These are phyloP conservation scores for Dacryopinax spathularia DNA, from an alignment of 768 basidiomycete genomes.

Conservation along the genomic window DNA sequence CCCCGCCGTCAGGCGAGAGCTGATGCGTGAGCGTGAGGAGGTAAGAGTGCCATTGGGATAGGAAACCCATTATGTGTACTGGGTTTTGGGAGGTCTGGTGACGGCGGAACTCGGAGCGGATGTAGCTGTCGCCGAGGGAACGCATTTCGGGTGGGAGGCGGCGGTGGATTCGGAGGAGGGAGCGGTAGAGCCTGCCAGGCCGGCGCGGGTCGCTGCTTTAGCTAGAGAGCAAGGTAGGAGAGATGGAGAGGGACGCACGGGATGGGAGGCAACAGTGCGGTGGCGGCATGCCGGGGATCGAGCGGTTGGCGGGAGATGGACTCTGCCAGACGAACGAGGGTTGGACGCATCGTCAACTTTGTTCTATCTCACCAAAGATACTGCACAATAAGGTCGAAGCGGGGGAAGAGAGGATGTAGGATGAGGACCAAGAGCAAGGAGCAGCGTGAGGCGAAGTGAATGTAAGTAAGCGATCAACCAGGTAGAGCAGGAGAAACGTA, in stretches of 20 bases:
- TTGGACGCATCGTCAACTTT: slow-evolving; percentile 14
- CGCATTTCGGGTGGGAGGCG: slow-evolving; percentile 28
- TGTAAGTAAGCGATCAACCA: too few species aligned
- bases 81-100: slow-evolving; percentile 73
- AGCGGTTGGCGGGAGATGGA: slow-evolving; percentile 16
- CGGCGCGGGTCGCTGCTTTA: not conserved
- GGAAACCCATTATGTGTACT: slow-evolving; percentile 82
- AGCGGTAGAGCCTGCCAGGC: slow-evolving; percentile 24
- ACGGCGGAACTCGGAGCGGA: slow-evolving; percentile 62
- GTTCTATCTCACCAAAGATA: too few species aligned
- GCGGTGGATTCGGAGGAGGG: slow-evolving; percentile 27
- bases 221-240: not conserved
- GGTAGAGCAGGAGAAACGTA: too few species aligned
- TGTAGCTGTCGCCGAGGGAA: slow-evolving; percentile 29
- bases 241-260: slow-evolving; percentile 17
- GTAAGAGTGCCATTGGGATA: slow-evolving; percentile 91
- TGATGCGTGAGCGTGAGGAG: slow-evolving; percentile 49
- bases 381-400: too few species aligned
- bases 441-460: too few species aligned
- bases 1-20: slow-evolving; percentile 26
- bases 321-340: slow-evolving; percentile 14
- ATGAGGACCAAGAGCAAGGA: too few species aligned
- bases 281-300: slow-evolving; percentile 18
- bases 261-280: slow-evolving; percentile 24
- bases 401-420: too few species aligned